A percentile compares a stretch with the other conserved stretches of the same genome.
Evolutionary conservation across 495 filamentous ascomycete species (phyloP).

Genomic region (Penicillium pancosmium): DNA sequence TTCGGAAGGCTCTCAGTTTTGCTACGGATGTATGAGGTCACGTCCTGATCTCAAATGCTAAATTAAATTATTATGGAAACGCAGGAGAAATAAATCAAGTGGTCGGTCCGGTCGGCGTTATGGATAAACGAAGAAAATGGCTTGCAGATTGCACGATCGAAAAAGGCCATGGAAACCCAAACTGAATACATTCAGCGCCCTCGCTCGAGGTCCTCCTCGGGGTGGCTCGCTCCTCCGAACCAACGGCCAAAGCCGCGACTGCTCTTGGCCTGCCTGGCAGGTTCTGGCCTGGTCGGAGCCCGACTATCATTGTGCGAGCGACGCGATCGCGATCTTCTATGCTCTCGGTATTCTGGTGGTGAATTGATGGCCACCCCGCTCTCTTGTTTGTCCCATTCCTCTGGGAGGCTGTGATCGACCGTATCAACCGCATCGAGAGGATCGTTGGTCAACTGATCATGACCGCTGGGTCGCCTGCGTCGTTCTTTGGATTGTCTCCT

Average conservation of each 20-base stretch:
- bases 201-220: slow-evolving; percentile 35
- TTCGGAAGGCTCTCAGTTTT: slow-evolving; percentile 39
- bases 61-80: slow-evolving; percentile 45
- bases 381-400: slow-evolving; percentile 46
- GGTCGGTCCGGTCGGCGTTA: neutral
- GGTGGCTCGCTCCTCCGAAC: slow-evolving; percentile 38
- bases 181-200: slow-evolving; percentile 22
- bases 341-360: slow-evolving; percentile 34
- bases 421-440: slow-evolving; percentile 4
- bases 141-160: neutral
- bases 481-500: slow-evolving; percentile 23
- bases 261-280: slow-evolving; percentile 26
- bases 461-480: neutral
- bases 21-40: slow-evolving; percentile 63
- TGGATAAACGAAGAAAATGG: slow-evolving; percentile 2
- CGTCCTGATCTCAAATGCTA: slow-evolving; percentile 38
- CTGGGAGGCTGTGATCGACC: slow-evolving; percentile 42
- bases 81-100: neutral
- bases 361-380: slow-evolving; percentile 23
- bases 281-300: slow-evolving; percentile 24
- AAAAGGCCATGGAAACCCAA: slow-evolving; percentile 20
- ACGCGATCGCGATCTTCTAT: slow-evolving; percentile 14
- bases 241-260: slow-evolving; percentile 31
- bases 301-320: slow-evolving; percentile 6
- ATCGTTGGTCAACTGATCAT: neutral